Evolutionary conservation across 164 flowering plant species (phyloP), one percentile per base, ranked within the genome.

Genomic region (grape (Vitis vinifera)): DNA sequence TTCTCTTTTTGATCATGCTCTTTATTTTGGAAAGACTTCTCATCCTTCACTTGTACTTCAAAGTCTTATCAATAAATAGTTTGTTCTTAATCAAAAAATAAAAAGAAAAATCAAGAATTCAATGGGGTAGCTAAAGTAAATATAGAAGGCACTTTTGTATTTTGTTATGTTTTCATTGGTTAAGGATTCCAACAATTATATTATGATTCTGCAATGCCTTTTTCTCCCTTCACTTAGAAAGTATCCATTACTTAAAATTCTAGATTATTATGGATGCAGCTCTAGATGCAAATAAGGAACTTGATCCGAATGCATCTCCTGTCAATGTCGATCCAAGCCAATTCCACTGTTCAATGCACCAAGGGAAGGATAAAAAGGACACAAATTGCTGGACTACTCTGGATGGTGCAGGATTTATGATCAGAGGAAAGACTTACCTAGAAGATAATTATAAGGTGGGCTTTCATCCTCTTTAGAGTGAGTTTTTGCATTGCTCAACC

Each of bases 321-420:
- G 29, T 85, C 55, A 64, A 14, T 68, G 59, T 90, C 61, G 86
- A 90, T 77, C 71, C 82, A 63, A 79, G 71, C 78, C 80, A 82
- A 59, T 85, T 88, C 69, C 73, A 71, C 71, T 90, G 96, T 69
- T 78, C 93, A 19, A 67, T 93, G 83, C 86, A 37, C 48, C 79
- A 79, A 69, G 94, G 83, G 50, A 88, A 87, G 82, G 83, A 80
- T 84, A 93, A 85, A 10, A 67, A 49, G 31, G 93, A 88, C 70
- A 72, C 84, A 59, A 84, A 90, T 70, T 91, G 99, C 83, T 95
- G 98, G 99, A 80, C 79, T 48, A 82, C 84, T 73, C 98, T 97
- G 1, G 78, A 83, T 77, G 97, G 99, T 2, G 63, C 72, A 13
- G 93, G 90, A 67, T 95, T 93, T 82, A 89, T 81, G 94, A 86